Base-by-base conservation (phyloP, 805 yeast species). In the Jamesozyma gamospora region DNA sequence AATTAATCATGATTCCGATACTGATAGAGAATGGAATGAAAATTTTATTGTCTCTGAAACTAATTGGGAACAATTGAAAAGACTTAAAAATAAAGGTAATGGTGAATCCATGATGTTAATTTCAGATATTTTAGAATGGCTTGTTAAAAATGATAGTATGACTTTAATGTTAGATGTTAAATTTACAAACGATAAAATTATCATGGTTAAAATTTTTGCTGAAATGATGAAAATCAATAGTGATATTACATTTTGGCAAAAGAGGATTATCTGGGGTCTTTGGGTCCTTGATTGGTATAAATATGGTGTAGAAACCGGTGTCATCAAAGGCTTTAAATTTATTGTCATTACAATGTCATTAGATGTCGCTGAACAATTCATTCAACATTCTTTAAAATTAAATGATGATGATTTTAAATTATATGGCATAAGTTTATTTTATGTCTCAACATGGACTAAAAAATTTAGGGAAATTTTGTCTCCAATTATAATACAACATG, bases 91-190 rank as follows among this genome's bases (percentile, higher is more conserved):
- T 34, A 55, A 52, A 17, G 63, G 65, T 28, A 63, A 58, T 41
- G 42, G 51, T 2, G 63, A 65, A 49, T 51, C 46, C 21, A 66
- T 74, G 62, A 58, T 72, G 8, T 65, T 74, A 0, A 51, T 73
- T 4, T 48, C 46, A 8, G 69, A 70, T 16, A 52, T 70, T 4
- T 51, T 69, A 8, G 44, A 57, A 21, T 67, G 75, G 69, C 51
- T 64, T 32, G 46, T 61, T 13, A 47, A 42, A 4, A 63, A 65
- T 38, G 60, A 60, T 7, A 52, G 56, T 24, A 57, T 55, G 11
- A 53, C 49, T 34, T 48, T 74, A 28, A 72, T 74, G 74, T 52
- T 74, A 34, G 80, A 74, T 48, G 68, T 73, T 49, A 74, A 74
- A 52, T 63, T 67, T 31, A 60, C 65, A 28, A 72, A 74, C 42